Conservation (phyloP, 176 grass and related monocot species). For the Aegilops umbellulata region DNA sequence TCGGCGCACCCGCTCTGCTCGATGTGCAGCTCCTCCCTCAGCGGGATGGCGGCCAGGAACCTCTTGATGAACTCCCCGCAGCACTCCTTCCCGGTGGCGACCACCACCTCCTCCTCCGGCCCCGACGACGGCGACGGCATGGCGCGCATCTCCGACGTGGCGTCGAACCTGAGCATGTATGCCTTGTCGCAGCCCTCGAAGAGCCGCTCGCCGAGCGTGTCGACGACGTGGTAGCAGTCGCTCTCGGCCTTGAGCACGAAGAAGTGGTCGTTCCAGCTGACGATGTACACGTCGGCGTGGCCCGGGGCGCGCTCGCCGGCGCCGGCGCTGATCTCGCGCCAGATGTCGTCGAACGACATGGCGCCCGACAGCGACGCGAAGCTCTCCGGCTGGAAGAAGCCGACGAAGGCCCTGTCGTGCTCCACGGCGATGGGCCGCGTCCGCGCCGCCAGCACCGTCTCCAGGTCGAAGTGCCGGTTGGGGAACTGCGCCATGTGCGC, state of each 20-base stretch:
- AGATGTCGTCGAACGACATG: slow-evolving; percentile 90
- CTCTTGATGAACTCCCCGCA: slow-evolving; percentile 95
- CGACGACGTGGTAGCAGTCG: slow-evolving; percentile 74
- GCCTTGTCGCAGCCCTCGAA: slow-evolving; percentile 88
- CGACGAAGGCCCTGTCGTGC: slow-evolving; percentile 71
- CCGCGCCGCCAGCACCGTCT: slow-evolving; percentile 69
- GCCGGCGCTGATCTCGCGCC: slow-evolving; percentile 55
- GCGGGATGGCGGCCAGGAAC: slow-evolving; percentile 87
- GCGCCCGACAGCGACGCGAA: slow-evolving; percentile 74
- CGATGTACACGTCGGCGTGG: slow-evolving; percentile 58
- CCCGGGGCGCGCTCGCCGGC: not conserved
- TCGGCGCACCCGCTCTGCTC: slow-evolving; percentile 51
- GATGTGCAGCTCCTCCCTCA: slow-evolving; percentile 86
- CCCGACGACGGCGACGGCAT: not conserved
- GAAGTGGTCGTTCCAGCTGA: slow-evolving; percentile 99
- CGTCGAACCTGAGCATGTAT: slow-evolving; percentile 86
- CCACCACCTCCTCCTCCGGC: slow-evolving; percentile 31
- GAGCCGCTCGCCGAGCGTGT: slow-evolving; percentile 91
- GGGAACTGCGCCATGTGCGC: slow-evolving; percentile 64
- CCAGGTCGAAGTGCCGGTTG: slow-evolving; percentile 92
- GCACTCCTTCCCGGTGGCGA: slow-evolving; percentile 82
- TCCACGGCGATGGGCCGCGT: slow-evolving; percentile 57
- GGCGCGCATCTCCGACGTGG: slow-evolving; percentile 65
- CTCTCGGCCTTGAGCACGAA: slow-evolving; percentile 80
- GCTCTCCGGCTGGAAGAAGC: slow-evolving; percentile 96